These are phyloP conservation scores for Naganishia cerealis DNA, from an alignment of 1,284 basidiomycete genomes.

Conservation along the genomic window DNA sequence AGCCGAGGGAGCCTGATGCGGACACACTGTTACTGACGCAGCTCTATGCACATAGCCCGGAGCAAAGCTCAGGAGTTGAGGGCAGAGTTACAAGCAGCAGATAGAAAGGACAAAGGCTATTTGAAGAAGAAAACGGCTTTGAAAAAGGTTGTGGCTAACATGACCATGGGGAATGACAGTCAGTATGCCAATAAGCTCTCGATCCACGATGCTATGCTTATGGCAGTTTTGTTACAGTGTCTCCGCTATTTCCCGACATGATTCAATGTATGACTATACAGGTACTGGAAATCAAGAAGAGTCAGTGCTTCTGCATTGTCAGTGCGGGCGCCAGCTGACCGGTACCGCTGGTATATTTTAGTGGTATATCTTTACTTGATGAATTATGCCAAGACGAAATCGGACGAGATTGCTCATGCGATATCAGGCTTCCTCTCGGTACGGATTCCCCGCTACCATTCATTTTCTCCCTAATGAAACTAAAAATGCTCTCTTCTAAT, in stretches of 20 bases:
- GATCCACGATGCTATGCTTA: constrained; percentile 12
- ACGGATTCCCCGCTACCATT: constrained; percentile 30
- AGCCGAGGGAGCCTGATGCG: constrained; percentile 25
- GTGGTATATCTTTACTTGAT: constrained; percentile 97
- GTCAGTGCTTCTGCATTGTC: constrained; percentile 57
- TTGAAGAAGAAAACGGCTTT: constrained; percentile 82
- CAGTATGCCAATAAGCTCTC: constrained; percentile 66
- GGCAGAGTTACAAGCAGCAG: constrained; percentile 78
- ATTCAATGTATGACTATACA: constrained; percentile 83
- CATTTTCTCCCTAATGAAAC: background rate
- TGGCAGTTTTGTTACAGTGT: constrained; percentile 66
- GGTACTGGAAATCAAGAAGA: constrained; percentile 96
- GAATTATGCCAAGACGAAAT: constrained; percentile 96
- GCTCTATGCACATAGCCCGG: constrained; percentile 56
- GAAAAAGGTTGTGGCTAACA: constrained; percentile 94
- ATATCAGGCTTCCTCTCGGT: constrained; percentile 91
- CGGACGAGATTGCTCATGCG: constrained; percentile 90
- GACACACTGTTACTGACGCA: background rate
- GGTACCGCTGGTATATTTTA: constrained; percentile 48
- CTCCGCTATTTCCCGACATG: constrained; percentile 91
- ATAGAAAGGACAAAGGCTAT: constrained; percentile 88
- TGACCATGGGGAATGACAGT: constrained; percentile 98
- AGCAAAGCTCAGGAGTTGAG: constrained; percentile 82
- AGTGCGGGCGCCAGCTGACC: background rate
- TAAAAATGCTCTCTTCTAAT: background rate